Base-by-base conservation (phyloP, 1,139 yeast species). In the Blastobotrys ciferrii region DNA sequence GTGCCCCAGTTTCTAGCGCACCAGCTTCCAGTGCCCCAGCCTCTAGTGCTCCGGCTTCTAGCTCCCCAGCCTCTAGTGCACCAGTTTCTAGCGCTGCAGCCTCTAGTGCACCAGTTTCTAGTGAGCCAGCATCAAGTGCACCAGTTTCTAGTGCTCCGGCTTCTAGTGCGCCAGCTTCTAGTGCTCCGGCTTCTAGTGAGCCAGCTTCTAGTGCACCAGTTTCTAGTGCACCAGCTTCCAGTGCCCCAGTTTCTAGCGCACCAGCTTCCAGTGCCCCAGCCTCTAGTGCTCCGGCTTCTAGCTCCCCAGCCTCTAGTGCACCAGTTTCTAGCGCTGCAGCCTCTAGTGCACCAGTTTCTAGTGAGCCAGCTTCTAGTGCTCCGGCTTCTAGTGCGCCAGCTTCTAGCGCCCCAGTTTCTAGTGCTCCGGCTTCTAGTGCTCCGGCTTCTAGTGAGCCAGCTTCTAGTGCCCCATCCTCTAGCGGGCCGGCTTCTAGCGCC, bases 161-260 rank as follows among this genome's bases (percentile, higher is more conserved):
- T 11, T 36, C 40, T 18, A 19, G n/a, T 23, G 28, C 28, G 9
- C 28, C 28, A 23, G 28, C 28, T 9, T 23, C 28, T 9, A 23
- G 28, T 6, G 28, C 28, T 23, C 28, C 28, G 28, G 28, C 28
- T 23, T 23, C 28, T 6, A 23, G 28, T 6, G 18, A 13, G 15
- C 17, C 38, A 13, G 18, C 28, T 18, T 33, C 38, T 5, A 19
- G 19, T 43, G 32, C n/a, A 4, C 25, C 33, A 18, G 9, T 12
- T 28, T 42, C 25, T n/a, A 18, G 43, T 40, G 37, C 23, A 30
- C 25, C 30, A 31, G 30, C 33, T 15, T 35, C 44, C 19, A 17
- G 20, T 11, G 23, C 32, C 11, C 13, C 35, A 9, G 19, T 36
- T 7, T 36, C 40, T 15, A 36, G 28, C 14, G 28, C 4, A 4